Conservation (phyloP, 106 monocot genomes). For the Dendrobium catenatum region DNA sequence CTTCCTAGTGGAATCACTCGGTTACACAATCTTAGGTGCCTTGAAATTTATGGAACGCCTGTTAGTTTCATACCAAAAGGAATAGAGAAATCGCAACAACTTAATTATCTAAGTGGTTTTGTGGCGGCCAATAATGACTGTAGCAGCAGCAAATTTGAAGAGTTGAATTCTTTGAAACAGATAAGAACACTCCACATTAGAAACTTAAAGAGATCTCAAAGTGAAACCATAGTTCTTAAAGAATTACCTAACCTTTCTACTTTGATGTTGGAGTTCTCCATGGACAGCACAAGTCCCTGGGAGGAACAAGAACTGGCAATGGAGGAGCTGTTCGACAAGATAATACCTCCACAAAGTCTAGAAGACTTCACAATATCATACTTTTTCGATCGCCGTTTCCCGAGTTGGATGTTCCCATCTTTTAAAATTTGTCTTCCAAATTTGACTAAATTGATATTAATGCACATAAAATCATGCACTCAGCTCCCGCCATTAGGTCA, state of each 20-base stretch:
- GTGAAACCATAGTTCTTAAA: background rate
- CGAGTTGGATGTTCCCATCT: background rate
- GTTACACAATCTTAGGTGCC: slow-evolving; percentile 17
- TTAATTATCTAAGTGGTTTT: slow-evolving; percentile 24
- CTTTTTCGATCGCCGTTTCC: background rate
- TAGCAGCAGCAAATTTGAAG: slow-evolving; percentile 17
- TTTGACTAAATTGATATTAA: background rate
- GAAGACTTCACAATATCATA: background rate
- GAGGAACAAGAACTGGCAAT: background rate
- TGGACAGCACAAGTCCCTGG: no score
- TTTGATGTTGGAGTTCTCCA: background rate
- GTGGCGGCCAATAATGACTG: background rate
- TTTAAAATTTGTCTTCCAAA: background rate
- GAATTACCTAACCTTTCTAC: background rate
- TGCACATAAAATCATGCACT: background rate
- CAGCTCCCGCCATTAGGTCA: no score
- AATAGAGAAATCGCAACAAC: slow-evolving; percentile 16
- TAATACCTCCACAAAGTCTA: background rate
- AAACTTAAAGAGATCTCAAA: slow-evolving; percentile 20
- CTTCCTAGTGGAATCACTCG: slow-evolving; percentile 13
- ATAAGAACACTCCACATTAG: slow-evolving; percentile 8
- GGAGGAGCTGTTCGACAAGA: background rate
- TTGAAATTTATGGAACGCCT: slow-evolving; percentile 3
- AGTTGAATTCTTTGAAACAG: slow-evolving; percentile 12
- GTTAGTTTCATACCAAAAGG: slow-evolving; percentile 23